A percentile compares a stretch with the other conserved stretches of the same genome.
Evolutionary conservation across 495 filamentous ascomycete genomes (phyloP).

Genomic region (Hypoxylon subgilvum): DNA sequence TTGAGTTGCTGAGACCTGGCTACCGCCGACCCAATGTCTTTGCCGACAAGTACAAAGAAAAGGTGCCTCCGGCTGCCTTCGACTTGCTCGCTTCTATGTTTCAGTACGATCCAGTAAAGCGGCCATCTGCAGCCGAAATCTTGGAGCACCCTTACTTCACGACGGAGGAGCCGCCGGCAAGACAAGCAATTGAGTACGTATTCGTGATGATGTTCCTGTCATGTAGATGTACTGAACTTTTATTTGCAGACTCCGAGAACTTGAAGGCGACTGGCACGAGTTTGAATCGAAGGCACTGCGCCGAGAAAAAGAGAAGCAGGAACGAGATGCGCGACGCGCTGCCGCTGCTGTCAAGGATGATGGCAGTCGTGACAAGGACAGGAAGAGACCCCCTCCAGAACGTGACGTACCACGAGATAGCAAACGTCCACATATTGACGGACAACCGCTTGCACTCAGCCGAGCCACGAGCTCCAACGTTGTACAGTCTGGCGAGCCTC

Average conservation of each 20-base stretch:
- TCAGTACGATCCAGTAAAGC: constrained; percentile 81
- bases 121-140: constrained; percentile 84
- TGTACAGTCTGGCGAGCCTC: constrained; percentile 9
- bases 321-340: constrained; percentile 71
- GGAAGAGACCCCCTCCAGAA: constrained; percentile 52
- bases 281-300: constrained; percentile 96
- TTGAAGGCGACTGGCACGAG: constrained; percentile 98
- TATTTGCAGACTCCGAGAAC: constrained; percentile 68
- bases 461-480: constrained; percentile 13
- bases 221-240: constrained; percentile 26
- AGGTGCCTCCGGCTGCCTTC: constrained; percentile 76
- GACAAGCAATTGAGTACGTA: constrained; percentile 82
- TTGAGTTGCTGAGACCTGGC: constrained; percentile 80
- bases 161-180: constrained; percentile 77
- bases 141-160: constrained; percentile 89
- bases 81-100: constrained; percentile 84
- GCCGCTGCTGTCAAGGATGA: constrained; percentile 54
- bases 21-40: constrained; percentile 80
- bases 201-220: background rate
- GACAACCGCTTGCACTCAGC: constrained; percentile 13
- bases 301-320: constrained; percentile 82
- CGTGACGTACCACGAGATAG: constrained; percentile 45
- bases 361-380: constrained; percentile 54
- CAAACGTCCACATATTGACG: constrained; percentile 52
- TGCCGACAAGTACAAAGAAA: constrained; percentile 76